A percentile compares a stretch with the other conserved stretches of the same genome.
These are phyloP conservation scores for Lasiosphaeria miniovina DNA, from an alignment of 495 filamentous ascomycete genomes.

Conservation along the genomic window DNA sequence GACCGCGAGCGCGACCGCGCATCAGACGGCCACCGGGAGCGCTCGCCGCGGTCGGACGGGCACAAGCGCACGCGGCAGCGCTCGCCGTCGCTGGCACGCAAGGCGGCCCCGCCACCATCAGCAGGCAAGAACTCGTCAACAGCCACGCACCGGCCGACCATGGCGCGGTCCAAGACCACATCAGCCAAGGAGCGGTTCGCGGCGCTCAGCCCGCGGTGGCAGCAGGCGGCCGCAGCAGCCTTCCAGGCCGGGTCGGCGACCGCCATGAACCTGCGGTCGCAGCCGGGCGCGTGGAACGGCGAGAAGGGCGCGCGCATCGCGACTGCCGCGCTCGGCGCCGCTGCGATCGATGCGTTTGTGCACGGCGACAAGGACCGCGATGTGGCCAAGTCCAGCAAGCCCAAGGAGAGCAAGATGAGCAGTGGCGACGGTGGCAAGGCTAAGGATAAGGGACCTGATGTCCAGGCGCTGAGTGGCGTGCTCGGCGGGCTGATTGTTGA, in stretches of 20 bases:
- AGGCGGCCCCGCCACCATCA: background rate
- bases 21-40: slow-evolving; percentile 1
- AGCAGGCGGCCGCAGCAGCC: slow-evolving; percentile 38
- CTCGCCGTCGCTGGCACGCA: background rate
- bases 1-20: slow-evolving; percentile 2
- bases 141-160: slow-evolving; percentile 9
- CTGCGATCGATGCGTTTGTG: slow-evolving; percentile 33
- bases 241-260: slow-evolving; percentile 40
- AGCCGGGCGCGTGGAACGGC: slow-evolving; percentile 40
- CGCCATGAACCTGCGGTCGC: slow-evolving; percentile 34
- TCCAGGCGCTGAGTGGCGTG: slow-evolving; percentile 14
- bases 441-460: background rate
- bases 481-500: slow-evolving; percentile 20
- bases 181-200: slow-evolving; percentile 8
- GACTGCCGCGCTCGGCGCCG: slow-evolving; percentile 43
- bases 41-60: slow-evolving; percentile 1
- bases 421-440: background rate
- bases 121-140: background rate
- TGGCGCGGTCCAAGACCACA: slow-evolving; percentile 21
- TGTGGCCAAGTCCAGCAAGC: slow-evolving; percentile 2
- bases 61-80: background rate
- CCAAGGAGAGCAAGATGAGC: slow-evolving; percentile 2
- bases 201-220: slow-evolving; percentile 21
- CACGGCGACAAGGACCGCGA: slow-evolving; percentile 8
- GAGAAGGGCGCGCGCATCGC: slow-evolving; percentile 40